These are phyloP conservation scores for Blastocystis sp. DNA, from an alignment of 352 stramenopile genomes.

Conservation along the genomic window DNA sequence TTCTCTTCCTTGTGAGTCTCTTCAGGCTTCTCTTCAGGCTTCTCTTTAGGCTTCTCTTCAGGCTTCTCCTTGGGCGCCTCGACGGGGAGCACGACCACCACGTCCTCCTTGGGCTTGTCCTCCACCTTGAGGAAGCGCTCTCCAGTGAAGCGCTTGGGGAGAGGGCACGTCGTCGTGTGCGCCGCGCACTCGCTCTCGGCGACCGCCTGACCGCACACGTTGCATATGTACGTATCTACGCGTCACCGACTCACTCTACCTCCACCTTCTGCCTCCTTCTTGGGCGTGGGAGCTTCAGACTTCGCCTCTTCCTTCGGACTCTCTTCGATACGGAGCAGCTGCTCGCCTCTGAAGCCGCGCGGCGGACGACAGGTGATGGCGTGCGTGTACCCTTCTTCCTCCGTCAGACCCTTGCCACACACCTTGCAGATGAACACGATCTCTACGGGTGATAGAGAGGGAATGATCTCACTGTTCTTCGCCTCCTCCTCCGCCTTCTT, in stretches of 20 bases:
- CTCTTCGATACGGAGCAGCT: slow-evolving; percentile 49
- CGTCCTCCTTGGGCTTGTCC: background rate
- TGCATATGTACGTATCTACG: background rate
- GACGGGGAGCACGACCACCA: background rate
- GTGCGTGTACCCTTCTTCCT: slow-evolving; percentile 45
- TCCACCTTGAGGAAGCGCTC: slow-evolving; percentile 41
- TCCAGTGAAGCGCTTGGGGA: slow-evolving; percentile 2
- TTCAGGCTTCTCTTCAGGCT: background rate
- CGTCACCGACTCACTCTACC: background rate
- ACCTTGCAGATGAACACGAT: slow-evolving; percentile 54
- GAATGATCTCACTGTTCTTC: background rate
- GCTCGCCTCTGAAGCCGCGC: background rate
- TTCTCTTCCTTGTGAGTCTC: background rate
- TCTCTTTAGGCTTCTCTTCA: background rate
- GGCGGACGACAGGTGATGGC: background rate
- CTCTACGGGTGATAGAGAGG: background rate
- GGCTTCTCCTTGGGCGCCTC: background rate
- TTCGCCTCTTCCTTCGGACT: background rate
- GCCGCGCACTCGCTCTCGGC: background rate
- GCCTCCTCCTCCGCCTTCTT: background rate
- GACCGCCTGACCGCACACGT: slow-evolving; percentile 17
- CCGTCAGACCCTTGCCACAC: slow-evolving; percentile 23
- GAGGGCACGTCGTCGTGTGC: background rate
- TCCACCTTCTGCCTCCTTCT: background rate
- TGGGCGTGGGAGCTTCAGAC: background rate